A percentile compares a stretch with the other conserved stretches of the same genome.
Evolutionary conservation across 306 rosid species (phyloP).

Genomic region (Echinosophora koreensis): DNA sequence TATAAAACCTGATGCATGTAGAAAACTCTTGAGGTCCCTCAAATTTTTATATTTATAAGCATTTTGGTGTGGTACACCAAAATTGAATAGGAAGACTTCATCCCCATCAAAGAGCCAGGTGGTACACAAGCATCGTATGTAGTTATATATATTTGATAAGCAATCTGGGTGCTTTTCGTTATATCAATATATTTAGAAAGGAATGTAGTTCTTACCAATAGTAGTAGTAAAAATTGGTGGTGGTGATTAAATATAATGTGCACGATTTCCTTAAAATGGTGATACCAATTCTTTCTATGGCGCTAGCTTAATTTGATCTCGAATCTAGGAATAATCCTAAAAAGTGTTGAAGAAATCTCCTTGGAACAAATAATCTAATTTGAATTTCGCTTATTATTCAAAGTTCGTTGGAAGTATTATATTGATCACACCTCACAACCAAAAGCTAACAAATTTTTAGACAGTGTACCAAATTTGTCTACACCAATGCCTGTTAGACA

Average conservation of each 20-base stretch:
- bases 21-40: slow-evolving; percentile 32
- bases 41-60: too few relatives aligned
- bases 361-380: slow-evolving; percentile 10
- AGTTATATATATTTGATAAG: not conserved
- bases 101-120: slow-evolving; percentile 15
- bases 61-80: too few relatives aligned
- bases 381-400: slow-evolving; percentile 39
- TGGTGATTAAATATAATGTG: not conserved
- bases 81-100: too few relatives aligned
- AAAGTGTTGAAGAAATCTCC: not conserved
- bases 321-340: not conserved
- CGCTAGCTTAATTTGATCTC: not conserved
- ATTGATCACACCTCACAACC: slow-evolving; percentile 21
- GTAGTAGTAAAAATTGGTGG: not conserved
- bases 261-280: slow-evolving; percentile 21
- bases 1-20: not conserved
- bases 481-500: slow-evolving; percentile 10
- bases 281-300: not conserved
- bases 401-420: slow-evolving; percentile 49
- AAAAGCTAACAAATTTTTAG: not conserved
- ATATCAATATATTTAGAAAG: not conserved
- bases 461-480: slow-evolving; percentile 38
- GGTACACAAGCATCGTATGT: not conserved
- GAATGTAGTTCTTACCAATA: not conserved
- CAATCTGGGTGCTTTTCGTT: too few relatives aligned